Evolutionary conservation across 2,329 filamentous ascomycete species (phyloP).

Genomic region (Rhytidhysteron rufulum): DNA sequence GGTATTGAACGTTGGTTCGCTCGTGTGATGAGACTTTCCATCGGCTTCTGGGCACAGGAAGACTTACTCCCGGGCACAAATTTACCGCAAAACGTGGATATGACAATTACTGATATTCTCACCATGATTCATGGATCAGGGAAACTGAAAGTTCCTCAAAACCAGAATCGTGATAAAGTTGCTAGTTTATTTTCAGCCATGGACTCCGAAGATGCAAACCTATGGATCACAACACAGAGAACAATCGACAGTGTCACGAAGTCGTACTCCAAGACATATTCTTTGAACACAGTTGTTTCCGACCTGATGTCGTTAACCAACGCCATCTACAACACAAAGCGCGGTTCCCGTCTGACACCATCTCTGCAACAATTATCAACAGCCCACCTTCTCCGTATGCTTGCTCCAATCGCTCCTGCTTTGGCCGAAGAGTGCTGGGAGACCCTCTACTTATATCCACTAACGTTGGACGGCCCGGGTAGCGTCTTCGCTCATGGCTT

Average conservation of each 20-base stretch:
- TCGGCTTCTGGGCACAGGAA: constrained; percentile 21
- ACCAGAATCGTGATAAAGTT: neutral
- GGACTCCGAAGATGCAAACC: constrained; percentile 28
- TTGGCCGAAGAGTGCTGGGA: constrained; percentile 80
- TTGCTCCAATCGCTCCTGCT: constrained; percentile 76
- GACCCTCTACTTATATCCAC: constrained; percentile 42
- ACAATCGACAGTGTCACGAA: constrained; percentile 64
- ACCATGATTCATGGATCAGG: constrained; percentile 7
- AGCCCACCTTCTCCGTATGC: constrained; percentile 62
- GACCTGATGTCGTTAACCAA: constrained; percentile 82
- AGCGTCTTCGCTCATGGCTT: constrained; percentile 51
- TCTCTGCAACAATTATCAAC: constrained; percentile 49
- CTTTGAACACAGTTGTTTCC: constrained; percentile 79
- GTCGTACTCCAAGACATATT: constrained; percentile 67
- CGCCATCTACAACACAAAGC: constrained; percentile 30
- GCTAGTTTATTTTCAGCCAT: neutral
- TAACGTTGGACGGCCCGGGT: constrained; percentile 2
- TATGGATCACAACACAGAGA: constrained; percentile 65
- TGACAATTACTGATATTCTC: constrained; percentile 18
- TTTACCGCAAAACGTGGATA: constrained; percentile 20
- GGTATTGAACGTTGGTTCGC: constrained; percentile 79
- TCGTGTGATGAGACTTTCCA: constrained; percentile 57
- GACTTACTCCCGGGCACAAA: constrained; percentile 18
- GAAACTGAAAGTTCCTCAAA: constrained; percentile 1
- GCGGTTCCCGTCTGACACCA: constrained; percentile 34